phyloP scores from a whole-genome alignment of 768 basidiomycete genomes.

The Suillus variegatus region DNA sequence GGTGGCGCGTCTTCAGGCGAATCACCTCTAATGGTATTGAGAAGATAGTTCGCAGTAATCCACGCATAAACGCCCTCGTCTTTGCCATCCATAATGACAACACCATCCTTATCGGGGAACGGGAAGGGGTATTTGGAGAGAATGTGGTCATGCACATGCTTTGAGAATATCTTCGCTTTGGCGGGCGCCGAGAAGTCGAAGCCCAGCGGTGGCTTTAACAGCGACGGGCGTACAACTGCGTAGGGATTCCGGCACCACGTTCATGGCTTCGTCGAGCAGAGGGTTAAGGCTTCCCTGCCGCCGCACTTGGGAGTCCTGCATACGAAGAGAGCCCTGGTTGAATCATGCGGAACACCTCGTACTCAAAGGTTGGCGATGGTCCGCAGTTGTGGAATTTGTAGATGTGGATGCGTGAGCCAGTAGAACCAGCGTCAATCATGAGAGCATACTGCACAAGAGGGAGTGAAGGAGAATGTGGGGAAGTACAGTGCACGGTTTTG shows the following conservation, averaged over 20 bases:
- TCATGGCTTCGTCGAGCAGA: conserved; percentile 78
- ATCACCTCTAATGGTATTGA: conserved; percentile 67
- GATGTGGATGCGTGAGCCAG: conserved; percentile 94
- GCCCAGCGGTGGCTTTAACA: conserved; percentile 91
- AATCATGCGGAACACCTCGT: conserved; percentile 87
- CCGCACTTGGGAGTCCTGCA: conserved; percentile 57
- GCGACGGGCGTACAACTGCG: conserved; percentile 78
- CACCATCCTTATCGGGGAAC: conserved; percentile 59
- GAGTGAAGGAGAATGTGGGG: conserved; percentile 46
- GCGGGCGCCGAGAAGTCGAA: conserved; percentile 65
- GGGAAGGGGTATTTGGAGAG: conserved; percentile 67
- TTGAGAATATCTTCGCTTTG: conserved; percentile 72
- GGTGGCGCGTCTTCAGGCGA: conserved; percentile 49
- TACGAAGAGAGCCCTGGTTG: conserved; percentile 79
- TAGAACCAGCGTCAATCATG: conserved; percentile 98
- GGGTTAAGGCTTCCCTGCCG: conserved; percentile 80
- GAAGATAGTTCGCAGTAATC: conserved; percentile 96
- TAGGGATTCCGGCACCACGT: conserved; percentile 70
- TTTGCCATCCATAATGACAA: conserved; percentile 91
- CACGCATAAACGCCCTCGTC: conserved; percentile 99
- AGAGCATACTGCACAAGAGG: conserved; percentile 88
- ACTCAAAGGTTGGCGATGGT: conserved; percentile 77
- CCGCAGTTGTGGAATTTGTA: conserved; percentile 97
- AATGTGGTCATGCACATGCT: conserved; percentile 67
- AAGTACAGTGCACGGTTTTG: conserved; percentile 71